Percentiles rank a stretch among this genome's conserved stretches.
phyloP scores from a whole-genome alignment of 2,329 filamentous ascomycete genomes.

The Pestalotiopsis sp. region DNA sequence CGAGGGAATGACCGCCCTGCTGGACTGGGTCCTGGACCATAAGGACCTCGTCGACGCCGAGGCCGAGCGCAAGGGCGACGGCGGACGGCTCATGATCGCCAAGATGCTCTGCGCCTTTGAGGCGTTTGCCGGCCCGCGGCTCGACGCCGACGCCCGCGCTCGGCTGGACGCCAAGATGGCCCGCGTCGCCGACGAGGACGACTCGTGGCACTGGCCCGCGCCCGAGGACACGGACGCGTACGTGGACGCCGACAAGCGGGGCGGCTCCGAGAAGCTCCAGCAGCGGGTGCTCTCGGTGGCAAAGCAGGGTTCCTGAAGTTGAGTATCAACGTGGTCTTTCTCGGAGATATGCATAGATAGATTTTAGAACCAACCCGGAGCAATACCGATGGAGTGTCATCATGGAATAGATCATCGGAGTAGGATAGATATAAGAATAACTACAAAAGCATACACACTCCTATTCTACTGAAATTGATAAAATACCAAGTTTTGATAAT shows the following conservation, averaged over 20 bases:
- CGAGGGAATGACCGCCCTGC: constrained; percentile 54
- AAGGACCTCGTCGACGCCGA: constrained; percentile 35
- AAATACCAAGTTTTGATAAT: no score
- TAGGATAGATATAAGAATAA: no score
- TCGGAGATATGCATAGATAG: not conserved
- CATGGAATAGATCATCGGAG: no score
- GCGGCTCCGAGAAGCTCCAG: constrained; percentile 20
- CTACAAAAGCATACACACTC: no score
- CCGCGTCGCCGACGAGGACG: constrained; percentile 10
- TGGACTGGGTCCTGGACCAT: constrained; percentile 59
- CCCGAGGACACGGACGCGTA: constrained; percentile 28
- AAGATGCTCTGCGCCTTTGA: constrained; percentile 47
- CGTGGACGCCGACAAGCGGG: constrained; percentile 18
- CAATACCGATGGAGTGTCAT: no score
- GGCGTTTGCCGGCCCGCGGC: constrained; percentile 44
- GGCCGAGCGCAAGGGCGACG: constrained; percentile 29
- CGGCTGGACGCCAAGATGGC: constrained; percentile 21
- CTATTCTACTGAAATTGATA: no score
- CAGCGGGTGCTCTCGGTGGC: constrained; percentile 14
- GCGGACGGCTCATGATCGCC: constrained; percentile 28
- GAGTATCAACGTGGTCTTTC: no score
- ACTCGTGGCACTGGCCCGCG: constrained; percentile 30
- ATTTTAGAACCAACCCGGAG: no score
- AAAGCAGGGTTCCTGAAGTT: not conserved
- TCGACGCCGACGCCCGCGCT: constrained; percentile 28